Percentiles rank a stretch among this genome's conserved stretches.
Evolutionary conservation across 1,284 basidiomycete genomes (phyloP).

Genomic region (Leccinum cinnamomeum): DNA sequence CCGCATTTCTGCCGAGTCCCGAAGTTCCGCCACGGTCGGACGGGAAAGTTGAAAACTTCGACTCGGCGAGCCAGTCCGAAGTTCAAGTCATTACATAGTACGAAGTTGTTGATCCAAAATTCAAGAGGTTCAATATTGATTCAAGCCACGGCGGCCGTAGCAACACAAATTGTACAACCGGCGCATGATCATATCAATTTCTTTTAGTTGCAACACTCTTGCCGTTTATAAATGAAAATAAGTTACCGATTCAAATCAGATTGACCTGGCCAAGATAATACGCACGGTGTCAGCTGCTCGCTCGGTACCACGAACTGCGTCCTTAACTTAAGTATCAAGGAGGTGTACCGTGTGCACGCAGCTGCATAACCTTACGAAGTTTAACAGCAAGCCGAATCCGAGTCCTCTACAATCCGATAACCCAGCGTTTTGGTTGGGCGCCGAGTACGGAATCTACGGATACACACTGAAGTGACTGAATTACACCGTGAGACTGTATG

Average conservation of each 20-base stretch:
- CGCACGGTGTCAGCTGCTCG: background rate
- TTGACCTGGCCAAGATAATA: background rate
- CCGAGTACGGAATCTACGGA: background rate
- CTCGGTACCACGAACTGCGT: background rate
- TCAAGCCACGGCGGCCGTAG: background rate
- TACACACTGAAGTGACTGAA: background rate
- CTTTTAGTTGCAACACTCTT: background rate
- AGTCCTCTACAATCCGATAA: background rate
- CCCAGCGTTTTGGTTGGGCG: background rate
- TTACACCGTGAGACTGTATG: background rate
- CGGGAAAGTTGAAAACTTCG: background rate
- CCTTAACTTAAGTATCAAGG: background rate
- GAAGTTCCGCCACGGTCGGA: background rate
- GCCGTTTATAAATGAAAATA: too few relatives aligned
- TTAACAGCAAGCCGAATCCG: background rate
- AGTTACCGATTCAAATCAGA: background rate
- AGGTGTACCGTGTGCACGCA: background rate
- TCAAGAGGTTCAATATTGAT: too few relatives aligned
- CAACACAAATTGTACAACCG: too few relatives aligned
- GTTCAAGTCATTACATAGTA: too few relatives aligned
- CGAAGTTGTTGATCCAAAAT: too few relatives aligned
- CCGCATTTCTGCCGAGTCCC: constrained; percentile 3
- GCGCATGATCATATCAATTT: background rate
- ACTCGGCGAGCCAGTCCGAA: background rate
- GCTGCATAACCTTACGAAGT: background rate